These are phyloP conservation scores for Termitomyces bulborhizus DNA, from an alignment of 768 basidiomycete species.

Conservation along the genomic window DNA sequence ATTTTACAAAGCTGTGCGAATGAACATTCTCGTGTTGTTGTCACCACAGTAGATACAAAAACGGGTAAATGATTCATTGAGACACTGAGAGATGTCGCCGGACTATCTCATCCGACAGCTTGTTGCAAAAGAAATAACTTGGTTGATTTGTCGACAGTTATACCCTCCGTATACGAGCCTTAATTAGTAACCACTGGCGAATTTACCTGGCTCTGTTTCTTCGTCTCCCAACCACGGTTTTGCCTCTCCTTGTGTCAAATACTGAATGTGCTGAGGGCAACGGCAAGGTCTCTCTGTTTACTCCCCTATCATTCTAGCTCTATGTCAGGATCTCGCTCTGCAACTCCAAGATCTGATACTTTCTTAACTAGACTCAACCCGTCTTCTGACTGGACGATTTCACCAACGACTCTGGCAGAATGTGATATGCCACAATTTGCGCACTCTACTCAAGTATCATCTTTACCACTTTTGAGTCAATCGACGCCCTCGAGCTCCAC, in stretches of 20 bases:
- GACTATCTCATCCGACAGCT: conserved; percentile 2
- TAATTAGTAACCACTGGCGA: conserved; percentile 6
- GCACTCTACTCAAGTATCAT: conserved; percentile 21
- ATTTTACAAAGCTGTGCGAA: neutral
- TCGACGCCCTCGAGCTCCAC: conserved; percentile 15
- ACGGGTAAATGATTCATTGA: neutral
- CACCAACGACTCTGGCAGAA: conserved; percentile 25
- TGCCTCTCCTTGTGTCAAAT: conserved; percentile 21
- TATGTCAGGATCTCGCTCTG: conserved; percentile 45
- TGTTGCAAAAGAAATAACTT: conserved; percentile 15
- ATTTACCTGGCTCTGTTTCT: conserved; percentile 15
- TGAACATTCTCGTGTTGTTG: neutral
- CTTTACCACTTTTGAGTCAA: conserved; percentile 15
- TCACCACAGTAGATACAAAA: conserved; percentile 4
- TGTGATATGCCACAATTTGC: conserved; percentile 18
- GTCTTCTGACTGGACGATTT: conserved; percentile 29
- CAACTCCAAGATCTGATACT: conserved; percentile 38
- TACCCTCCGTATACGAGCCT: too few species aligned
- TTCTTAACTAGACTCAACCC: conserved; percentile 29
- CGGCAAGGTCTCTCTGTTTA: conserved; percentile 30
- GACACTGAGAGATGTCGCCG: conserved; percentile 8
- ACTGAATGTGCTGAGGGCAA: conserved; percentile 40
- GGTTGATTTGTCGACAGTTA: conserved; percentile 13
- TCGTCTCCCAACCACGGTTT: conserved; percentile 13
- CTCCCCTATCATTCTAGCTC: conserved; percentile 27